Evolutionary conservation across 805 yeast genomes (phyloP).

Genomic region (Vanderwaltozyma yarrowii): DNA sequence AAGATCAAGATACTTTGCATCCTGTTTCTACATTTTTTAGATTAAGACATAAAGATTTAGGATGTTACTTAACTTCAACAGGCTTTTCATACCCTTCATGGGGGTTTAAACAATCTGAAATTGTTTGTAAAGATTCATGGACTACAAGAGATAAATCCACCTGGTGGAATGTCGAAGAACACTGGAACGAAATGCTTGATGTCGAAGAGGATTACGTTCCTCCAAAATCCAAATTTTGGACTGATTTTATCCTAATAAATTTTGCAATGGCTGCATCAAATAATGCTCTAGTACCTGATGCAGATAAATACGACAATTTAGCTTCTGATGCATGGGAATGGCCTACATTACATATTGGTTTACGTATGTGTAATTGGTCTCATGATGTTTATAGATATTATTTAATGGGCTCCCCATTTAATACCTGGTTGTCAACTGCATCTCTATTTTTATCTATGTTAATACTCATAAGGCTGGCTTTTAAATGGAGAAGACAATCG

Average conservation of each 20-base stretch:
- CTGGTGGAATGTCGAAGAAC: slow-evolving; percentile 81
- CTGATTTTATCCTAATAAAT: slow-evolving; percentile 64
- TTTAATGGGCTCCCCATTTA: slow-evolving; percentile 66
- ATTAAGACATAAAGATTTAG: slow-evolving; percentile 53
- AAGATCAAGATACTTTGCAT: slow-evolving; percentile 48
- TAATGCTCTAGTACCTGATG: slow-evolving; percentile 71
- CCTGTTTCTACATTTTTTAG: slow-evolving; percentile 81
- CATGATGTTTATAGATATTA: slow-evolving; percentile 50
- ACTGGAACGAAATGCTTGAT: slow-evolving; percentile 49
- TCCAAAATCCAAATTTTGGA: slow-evolving; percentile 68
- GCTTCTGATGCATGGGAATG: slow-evolving; percentile 80
- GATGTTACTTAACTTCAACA: slow-evolving; percentile 79
- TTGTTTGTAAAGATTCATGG: slow-evolving; percentile 66
- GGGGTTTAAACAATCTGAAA: slow-evolving; percentile 98
- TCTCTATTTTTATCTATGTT: slow-evolving; percentile 44
- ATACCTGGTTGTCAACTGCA: slow-evolving; percentile 63
- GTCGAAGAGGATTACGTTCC: slow-evolving; percentile 36
- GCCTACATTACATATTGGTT: slow-evolving; percentile 72
- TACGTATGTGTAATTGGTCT: slow-evolving; percentile 68
- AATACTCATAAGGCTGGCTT: slow-evolving; percentile 31
- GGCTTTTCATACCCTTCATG: slow-evolving; percentile 81
- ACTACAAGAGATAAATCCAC: slow-evolving; percentile 66
- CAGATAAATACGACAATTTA: slow-evolving; percentile 60
- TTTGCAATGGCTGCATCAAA: slow-evolving; percentile 85
- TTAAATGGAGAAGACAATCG: slow-evolving; percentile 63